phyloP scores from a whole-genome alignment of 192 early-diverging fungal species.

The Phycomyces nitens region DNA sequence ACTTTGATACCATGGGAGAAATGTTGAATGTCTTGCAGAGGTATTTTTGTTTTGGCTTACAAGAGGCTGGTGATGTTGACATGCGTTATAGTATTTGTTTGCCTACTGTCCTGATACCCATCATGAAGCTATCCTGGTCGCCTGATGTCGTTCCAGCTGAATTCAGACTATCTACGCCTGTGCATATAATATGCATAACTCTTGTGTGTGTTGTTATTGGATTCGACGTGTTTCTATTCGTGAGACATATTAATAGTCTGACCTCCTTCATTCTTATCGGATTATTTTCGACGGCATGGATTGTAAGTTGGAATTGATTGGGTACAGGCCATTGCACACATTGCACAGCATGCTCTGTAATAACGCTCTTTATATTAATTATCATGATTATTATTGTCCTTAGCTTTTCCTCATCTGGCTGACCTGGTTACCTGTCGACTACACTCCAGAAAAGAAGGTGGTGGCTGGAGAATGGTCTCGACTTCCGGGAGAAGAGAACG shows the following conservation, averaged over 20 bases:
- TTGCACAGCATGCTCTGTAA: not conserved
- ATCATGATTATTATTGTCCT: not conserved
- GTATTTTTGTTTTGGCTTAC: conserved; percentile 3
- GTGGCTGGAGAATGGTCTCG: not conserved
- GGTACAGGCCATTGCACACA: no score
- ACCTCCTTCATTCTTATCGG: conserved; percentile 4
- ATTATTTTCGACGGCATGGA: not conserved
- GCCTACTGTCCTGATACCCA: conserved; percentile 20
- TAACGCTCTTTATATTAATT: not conserved
- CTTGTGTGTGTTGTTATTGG: conserved; percentile 11
- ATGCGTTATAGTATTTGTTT: conserved; percentile 18
- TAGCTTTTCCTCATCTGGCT: conserved; percentile 4
- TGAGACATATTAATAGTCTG: conserved; percentile 5
- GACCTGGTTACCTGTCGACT: not conserved
- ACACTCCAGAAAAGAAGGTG: not conserved
- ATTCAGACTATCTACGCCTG: conserved; percentile 5
- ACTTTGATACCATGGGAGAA: conserved; percentile 67
- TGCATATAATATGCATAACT: conserved; percentile 8
- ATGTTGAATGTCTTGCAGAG: conserved; percentile 67
- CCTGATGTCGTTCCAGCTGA: conserved; percentile 5
- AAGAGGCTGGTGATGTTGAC: no score
- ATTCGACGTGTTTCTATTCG: conserved; percentile 23
- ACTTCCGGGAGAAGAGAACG: not conserved
- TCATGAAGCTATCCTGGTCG: conserved; percentile 16
- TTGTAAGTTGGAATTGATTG: conserved; percentile 1